Conservation (phyloP, 768 basidiomycete species). For the Hydnum rufescens region DNA sequence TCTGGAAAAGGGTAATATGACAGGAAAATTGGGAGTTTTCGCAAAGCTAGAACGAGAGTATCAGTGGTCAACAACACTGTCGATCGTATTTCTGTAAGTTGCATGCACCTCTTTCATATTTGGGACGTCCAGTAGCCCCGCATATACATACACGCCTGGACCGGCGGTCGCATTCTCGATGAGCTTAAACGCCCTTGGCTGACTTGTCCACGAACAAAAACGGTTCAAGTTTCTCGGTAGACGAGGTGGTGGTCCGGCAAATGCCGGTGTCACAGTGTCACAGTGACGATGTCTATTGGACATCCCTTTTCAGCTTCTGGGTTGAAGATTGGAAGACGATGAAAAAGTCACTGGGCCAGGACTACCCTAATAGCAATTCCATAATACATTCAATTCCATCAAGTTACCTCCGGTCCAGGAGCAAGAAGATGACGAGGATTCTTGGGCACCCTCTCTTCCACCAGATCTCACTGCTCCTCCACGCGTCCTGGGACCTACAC, state of each 20-base stretch:
- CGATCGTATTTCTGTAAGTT: too few species aligned
- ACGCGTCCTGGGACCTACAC: too few species aligned
- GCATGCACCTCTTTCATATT: conserved; percentile 80
- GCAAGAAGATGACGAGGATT: conserved; percentile 32
- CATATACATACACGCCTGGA: conserved; percentile 80
- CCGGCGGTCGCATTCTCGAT: conserved; percentile 73
- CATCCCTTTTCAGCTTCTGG: too few species aligned
- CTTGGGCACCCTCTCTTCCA: conserved; percentile 53
- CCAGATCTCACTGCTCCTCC: conserved; percentile 37
- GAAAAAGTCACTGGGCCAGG: conserved; percentile 16
- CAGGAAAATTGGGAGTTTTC: conserved; percentile 45
- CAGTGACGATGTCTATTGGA: too few species aligned
- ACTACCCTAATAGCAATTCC: too few species aligned
- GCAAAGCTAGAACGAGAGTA: too few species aligned
- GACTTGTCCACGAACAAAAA: conserved; percentile 85
- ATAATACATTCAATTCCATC: too few species aligned
- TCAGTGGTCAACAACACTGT: background rate
- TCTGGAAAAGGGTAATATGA: conserved; percentile 45
- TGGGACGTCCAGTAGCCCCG: conserved; percentile 63
- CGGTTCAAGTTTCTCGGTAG: conserved; percentile 59
- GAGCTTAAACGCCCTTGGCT: conserved; percentile 79
- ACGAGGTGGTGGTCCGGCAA: background rate
- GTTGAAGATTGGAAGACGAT: too few species aligned
- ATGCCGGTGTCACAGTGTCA: too few species aligned
- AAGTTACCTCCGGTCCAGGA: too few species aligned